Evolutionary conservation across 371 early-diverging fungal genomes (phyloP), one percentile per base, ranked within the genome.

Genomic region (Umbelopsis sp.): DNA sequence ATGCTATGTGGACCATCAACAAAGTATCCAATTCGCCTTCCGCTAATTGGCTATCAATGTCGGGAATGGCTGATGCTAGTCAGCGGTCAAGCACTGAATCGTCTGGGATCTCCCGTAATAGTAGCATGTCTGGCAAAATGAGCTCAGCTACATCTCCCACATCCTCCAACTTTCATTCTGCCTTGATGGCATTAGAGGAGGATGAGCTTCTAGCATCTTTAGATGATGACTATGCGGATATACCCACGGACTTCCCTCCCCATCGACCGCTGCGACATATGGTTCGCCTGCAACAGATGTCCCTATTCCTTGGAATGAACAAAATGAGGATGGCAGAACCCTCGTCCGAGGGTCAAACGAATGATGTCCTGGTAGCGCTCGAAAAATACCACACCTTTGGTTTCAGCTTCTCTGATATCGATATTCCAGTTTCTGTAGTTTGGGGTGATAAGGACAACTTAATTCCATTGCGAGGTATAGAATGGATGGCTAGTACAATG

Each of bases 371-470:
- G 65, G 77, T 84, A 3, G 84, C 84, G 2, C 70, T 84, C 38
- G 84, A 84, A 46, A 84, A 84, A 63, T 80, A 84, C 32, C 77
- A 84, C 50, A 11, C 63, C 11, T 84, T 84, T 70, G 84, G 84
- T 6, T 84, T 84, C 71, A 80, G 70, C 48, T 84, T 80, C 63
- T 70, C 76, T 1, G 82, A 81, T 25, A 70, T 81, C 9, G 74
- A 69, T 32, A 70, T 70, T 6, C 65, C 82, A 9, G 77, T 84
- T 2, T 77, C 82, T 3, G 84, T 81, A 12, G 82, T 84, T 0
- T 84, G 84, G 84, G 84, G 84, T n/a, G 84, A 84, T 63, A 77
- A 81, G 50, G 84, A 84, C 64, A 76, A 73, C 0, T 62, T 84
- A 41, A 81, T 84, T 10, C 79, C 84, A 7, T 65, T 63, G 32